Conservation (phyloP, 179 eudicot species). For the Pouteria campechiana region DNA sequence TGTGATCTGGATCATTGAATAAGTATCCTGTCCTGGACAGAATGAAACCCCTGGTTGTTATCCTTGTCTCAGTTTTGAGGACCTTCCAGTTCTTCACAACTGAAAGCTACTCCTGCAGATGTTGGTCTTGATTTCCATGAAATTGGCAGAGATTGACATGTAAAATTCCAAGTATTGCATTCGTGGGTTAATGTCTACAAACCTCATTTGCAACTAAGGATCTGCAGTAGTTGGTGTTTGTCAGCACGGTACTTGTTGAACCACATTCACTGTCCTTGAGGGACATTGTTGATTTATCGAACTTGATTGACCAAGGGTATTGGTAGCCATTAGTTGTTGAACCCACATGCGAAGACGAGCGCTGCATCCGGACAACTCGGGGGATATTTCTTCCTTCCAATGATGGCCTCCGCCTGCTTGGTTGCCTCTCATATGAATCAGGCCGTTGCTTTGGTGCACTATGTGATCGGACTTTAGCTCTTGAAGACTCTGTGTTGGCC, state of each 20-base stretch:
- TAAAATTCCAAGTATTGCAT: too few species aligned
- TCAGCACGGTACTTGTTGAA: conserved; percentile 67
- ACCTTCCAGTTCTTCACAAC: too few species aligned
- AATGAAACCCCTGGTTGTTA: background rate
- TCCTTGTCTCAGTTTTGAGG: background rate
- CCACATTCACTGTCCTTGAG: conserved; percentile 88
- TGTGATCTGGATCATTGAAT: too few species aligned
- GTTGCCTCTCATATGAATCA: conserved; percentile 52
- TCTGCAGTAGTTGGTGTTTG: conserved; percentile 51
- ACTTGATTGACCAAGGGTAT: conserved; percentile 72
- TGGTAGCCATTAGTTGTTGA: conserved; percentile 45
- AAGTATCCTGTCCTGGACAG: too few species aligned
- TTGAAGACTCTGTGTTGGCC: conserved; percentile 88
- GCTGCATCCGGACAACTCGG: conserved; percentile 69
- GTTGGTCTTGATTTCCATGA: too few species aligned
- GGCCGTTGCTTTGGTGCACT: conserved; percentile 94
- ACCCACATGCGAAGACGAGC: conserved; percentile 79
- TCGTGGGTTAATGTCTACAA: conserved; percentile 11
- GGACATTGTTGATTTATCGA: conserved; percentile 61
- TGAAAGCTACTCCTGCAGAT: too few species aligned
- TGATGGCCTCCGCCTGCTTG: conserved; percentile 50
- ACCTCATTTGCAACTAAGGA: conserved; percentile 67
- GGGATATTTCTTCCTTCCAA: conserved; percentile 81
- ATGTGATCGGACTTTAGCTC: conserved; percentile 79
- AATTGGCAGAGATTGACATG: too few species aligned